Evolutionary conservation across 352 stramenopile genomes (phyloP).

Genomic region (Pseudoperonospora humuli): DNA sequence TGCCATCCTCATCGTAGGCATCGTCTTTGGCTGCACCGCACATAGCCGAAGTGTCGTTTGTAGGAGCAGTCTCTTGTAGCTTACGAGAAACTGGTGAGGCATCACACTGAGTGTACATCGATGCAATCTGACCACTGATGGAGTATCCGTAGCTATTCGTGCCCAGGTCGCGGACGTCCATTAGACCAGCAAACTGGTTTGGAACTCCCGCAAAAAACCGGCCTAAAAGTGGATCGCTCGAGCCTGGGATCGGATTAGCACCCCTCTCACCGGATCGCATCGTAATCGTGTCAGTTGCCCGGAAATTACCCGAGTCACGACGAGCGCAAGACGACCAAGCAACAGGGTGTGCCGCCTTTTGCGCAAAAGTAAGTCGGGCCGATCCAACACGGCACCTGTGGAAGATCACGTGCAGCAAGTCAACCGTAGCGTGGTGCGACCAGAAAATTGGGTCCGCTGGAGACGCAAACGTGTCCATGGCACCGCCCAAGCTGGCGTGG

Average conservation of each 20-base stretch:
- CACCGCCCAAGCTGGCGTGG: conserved; percentile 40
- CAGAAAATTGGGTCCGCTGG: conserved; percentile 64
- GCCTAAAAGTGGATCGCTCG: conserved; percentile 23
- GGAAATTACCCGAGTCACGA: conserved; percentile 32
- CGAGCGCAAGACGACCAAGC: conserved; percentile 45
- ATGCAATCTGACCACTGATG: conserved; percentile 32
- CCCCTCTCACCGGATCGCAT: conserved; percentile 38
- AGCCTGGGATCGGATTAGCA: conserved; percentile 25
- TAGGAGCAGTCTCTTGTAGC: conserved; percentile 9
- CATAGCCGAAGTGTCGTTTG: conserved; percentile 5
- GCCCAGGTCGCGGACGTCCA: conserved; percentile 41
- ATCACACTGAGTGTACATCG: conserved; percentile 38
- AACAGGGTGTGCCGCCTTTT: conserved; percentile 41
- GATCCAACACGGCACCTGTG: conserved; percentile 60
- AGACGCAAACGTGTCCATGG: conserved; percentile 47
- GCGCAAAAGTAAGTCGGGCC: conserved; percentile 26
- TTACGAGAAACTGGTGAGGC: conserved; percentile 15
- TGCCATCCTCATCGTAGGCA: conserved; percentile 1
- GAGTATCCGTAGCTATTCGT: conserved; percentile 48
- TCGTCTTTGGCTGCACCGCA: conserved; percentile 11
- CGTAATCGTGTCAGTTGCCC: conserved; percentile 31
- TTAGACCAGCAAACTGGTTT: conserved; percentile 36
- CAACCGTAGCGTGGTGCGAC: conserved; percentile 65
- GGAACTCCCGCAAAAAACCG: conserved; percentile 31
- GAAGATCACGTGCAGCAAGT: conserved; percentile 57